A percentile compares a stretch with the other conserved stretches of the same genome.
These are phyloP conservation scores for Pseudopithomyces chartarum DNA, from an alignment of 2,329 filamentous ascomycete species.

Conservation along the genomic window DNA sequence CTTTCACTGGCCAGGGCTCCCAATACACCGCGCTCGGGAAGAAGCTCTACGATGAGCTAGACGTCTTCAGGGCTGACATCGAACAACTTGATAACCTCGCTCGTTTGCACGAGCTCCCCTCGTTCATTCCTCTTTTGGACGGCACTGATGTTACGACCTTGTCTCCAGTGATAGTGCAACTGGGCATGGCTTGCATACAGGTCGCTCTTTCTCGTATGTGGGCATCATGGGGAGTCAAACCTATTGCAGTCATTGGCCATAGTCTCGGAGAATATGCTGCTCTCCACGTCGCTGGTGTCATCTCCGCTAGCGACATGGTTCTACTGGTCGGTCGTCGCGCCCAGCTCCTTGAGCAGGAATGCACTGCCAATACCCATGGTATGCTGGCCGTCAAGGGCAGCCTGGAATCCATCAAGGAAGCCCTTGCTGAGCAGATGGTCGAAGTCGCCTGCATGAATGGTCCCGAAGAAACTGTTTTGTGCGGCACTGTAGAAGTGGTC, in stretches of 20 bases:
- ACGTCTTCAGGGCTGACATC: constrained; percentile 55
- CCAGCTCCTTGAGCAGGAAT: constrained; percentile 66
- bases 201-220: constrained; percentile 59
- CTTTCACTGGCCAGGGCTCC: constrained; percentile 59
- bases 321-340: constrained; percentile 73
- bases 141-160: constrained; percentile 55
- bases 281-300: constrained; percentile 70
- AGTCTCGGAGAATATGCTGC: constrained; percentile 77
- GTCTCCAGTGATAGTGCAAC: constrained; percentile 58
- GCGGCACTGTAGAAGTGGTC: constrained; percentile 64
- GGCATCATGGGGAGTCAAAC: constrained; percentile 59
- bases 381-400: constrained; percentile 66
- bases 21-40: constrained; percentile 58
- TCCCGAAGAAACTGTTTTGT: constrained; percentile 75
- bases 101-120: constrained; percentile 53
- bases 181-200: constrained; percentile 59
- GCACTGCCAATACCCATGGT: constrained; percentile 68
- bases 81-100: constrained; percentile 55
- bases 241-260: constrained; percentile 58
- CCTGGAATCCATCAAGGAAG: constrained; percentile 58
- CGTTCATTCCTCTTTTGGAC: constrained; percentile 55
- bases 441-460: constrained; percentile 77
- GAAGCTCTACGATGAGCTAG: constrained; percentile 55
- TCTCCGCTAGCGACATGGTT: constrained; percentile 73
- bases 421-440: constrained; percentile 55